phyloP scores from a whole-genome alignment of 2,329 filamentous ascomycete species.

The Scopulariopsis brevicaulis region DNA sequence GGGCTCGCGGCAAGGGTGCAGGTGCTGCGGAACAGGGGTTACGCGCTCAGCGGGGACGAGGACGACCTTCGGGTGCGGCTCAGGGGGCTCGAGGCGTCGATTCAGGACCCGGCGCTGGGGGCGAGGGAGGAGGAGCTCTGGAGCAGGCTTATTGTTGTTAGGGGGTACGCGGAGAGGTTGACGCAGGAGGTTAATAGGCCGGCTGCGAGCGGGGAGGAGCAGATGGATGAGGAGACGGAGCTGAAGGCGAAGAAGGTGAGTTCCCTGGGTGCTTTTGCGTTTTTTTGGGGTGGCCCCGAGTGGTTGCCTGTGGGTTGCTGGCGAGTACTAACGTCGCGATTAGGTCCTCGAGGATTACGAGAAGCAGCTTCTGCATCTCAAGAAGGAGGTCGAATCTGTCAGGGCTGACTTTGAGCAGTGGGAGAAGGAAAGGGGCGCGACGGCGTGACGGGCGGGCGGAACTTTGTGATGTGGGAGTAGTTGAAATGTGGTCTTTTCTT shows the following conservation, averaged over 20 bases:
- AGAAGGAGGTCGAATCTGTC: slow-evolving; percentile 57
- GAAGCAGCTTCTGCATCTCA: slow-evolving; percentile 66
- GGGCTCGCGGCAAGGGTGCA: slow-evolving; percentile 70
- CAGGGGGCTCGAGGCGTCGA: slow-evolving; percentile 52
- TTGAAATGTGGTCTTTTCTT: not conserved
- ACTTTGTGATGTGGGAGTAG: not conserved
- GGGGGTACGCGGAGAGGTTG: slow-evolving; percentile 61
- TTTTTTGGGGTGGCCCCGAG: not conserved
- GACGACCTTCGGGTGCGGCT: slow-evolving; percentile 68
- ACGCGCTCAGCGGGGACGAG: slow-evolving; percentile 68
- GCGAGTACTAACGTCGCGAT: not conserved
- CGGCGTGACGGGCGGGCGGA: not conserved
- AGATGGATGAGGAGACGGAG: slow-evolving; percentile 59
- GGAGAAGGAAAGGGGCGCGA: slow-evolving; percentile 31
- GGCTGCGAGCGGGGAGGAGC: slow-evolving; percentile 40
- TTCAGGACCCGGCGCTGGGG: slow-evolving; percentile 63
- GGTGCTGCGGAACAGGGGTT: slow-evolving; percentile 69
- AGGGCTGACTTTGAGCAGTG: slow-evolving; percentile 45
- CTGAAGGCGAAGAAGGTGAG: slow-evolving; percentile 63
- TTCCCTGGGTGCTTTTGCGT: slow-evolving; percentile 2
- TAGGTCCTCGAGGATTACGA: slow-evolving; percentile 75
- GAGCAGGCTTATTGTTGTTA: slow-evolving; percentile 66
- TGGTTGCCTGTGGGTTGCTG: not conserved
- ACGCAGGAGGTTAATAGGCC: slow-evolving; percentile 64
- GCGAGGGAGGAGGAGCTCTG: slow-evolving; percentile 76